Percentiles rank a stretch among this genome's conserved stretches.
These are phyloP conservation scores for Mucor irregularis DNA, from an alignment of 371 early-diverging fungal genomes.

Conservation along the genomic window DNA sequence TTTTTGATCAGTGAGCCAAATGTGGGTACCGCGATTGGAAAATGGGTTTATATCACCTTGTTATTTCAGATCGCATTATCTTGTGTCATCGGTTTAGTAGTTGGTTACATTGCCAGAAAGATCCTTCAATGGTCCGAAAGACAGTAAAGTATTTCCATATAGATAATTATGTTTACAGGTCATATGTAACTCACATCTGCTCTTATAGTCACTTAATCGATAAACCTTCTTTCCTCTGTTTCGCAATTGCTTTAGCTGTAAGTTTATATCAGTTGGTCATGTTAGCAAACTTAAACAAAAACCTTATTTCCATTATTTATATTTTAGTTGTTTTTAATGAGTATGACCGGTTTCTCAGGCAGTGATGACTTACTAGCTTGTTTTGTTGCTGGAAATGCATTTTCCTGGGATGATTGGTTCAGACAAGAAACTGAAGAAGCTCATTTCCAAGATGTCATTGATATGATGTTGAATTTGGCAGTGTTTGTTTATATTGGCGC, in stretches of 20 bases:
- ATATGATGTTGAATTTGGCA: slow-evolving; percentile 84
- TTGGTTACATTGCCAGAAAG: slow-evolving; percentile 79
- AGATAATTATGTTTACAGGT: not conserved
- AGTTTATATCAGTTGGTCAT: slow-evolving; percentile 14
- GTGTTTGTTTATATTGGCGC: slow-evolving; percentile 95
- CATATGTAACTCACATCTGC: not conserved
- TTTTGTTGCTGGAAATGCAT: slow-evolving; percentile 89
- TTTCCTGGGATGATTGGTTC: slow-evolving; percentile 93
- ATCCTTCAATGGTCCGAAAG: slow-evolving; percentile 75
- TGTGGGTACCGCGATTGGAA: slow-evolving; percentile 67
- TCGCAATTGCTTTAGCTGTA: slow-evolving; percentile 88
- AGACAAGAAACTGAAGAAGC: slow-evolving; percentile 82
- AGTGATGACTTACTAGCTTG: slow-evolving; percentile 89
- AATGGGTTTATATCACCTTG: slow-evolving; percentile 78
- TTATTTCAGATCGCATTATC: slow-evolving; percentile 80
- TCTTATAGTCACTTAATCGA: slow-evolving; percentile 76
- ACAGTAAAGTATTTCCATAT: too few species aligned
- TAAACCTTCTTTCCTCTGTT: slow-evolving; percentile 88
- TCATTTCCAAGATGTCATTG: slow-evolving; percentile 90
- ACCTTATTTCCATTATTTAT: not conserved
- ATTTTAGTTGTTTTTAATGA: slow-evolving; percentile 69
- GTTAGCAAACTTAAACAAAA: not conserved
- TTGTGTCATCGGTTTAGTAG: slow-evolving; percentile 72
- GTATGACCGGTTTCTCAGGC: slow-evolving; percentile 76
- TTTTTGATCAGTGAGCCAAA: slow-evolving; percentile 63